Conservation (phyloP, 371 early-diverging fungal genomes). For the Saksenaea vasiformis region DNA sequence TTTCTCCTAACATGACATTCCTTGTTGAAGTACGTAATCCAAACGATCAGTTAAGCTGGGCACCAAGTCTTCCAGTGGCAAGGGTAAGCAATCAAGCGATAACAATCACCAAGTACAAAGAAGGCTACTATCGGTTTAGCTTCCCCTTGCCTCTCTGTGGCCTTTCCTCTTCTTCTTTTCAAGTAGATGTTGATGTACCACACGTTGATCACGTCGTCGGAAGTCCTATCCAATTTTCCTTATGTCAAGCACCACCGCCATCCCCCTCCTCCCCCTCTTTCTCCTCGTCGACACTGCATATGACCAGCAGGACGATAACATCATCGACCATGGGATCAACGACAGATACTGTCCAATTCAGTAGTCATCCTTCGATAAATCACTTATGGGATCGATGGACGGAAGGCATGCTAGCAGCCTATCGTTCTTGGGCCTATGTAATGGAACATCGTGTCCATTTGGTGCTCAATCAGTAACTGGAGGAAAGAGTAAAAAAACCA, state of each 20-base stretch:
- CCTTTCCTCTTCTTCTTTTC: constrained; percentile 2
- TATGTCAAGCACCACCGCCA: not conserved
- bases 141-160: not conserved
- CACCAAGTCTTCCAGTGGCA: not conserved
- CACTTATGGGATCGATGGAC: not conserved
- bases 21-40: not conserved
- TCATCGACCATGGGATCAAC: not conserved
- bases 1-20: not conserved
- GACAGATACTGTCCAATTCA: not conserved
- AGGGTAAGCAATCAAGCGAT: not conserved
- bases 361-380: not conserved
- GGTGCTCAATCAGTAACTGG: not conserved
- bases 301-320: not conserved
- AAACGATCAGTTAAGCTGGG: not conserved
- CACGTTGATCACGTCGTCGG: not conserved
- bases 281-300: not conserved
- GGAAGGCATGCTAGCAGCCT: not conserved
- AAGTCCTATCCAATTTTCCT: not conserved
- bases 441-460: not conserved
- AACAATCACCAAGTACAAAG: not conserved
- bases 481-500: not conserved
- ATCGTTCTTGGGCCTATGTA: not conserved
- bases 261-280: not conserved
- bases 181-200: not conserved
- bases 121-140: not conserved